Percentiles rank a stretch among this genome's conserved stretches.
Evolutionary conservation across 2,329 filamentous ascomycete species (phyloP).

Genomic region (Xylaria sp.): DNA sequence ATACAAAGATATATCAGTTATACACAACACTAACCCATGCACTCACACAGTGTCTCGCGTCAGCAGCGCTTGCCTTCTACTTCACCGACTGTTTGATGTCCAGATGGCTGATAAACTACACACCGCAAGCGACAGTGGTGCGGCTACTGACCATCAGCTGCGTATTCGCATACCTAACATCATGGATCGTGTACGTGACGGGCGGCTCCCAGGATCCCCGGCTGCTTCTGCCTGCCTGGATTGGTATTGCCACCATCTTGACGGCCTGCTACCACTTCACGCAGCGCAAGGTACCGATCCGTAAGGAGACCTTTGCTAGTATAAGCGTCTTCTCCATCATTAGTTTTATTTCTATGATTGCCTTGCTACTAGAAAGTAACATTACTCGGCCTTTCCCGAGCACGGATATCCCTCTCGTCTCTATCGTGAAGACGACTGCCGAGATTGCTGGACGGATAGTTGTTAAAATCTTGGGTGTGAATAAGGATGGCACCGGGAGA

Average conservation of each 20-base stretch:
- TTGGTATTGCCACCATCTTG: slow-evolving; percentile 78
- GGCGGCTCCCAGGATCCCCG: slow-evolving; percentile 77
- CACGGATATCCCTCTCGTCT: slow-evolving; percentile 50
- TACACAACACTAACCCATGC: slow-evolving; percentile 7
- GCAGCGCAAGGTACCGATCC: slow-evolving; percentile 81
- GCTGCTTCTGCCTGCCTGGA: slow-evolving; percentile 80
- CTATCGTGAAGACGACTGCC: slow-evolving; percentile 39
- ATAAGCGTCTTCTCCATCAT: slow-evolving; percentile 80
- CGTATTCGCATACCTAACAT: slow-evolving; percentile 79
- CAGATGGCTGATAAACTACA: slow-evolving; percentile 86
- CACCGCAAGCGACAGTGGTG: slow-evolving; percentile 81
- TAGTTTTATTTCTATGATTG: slow-evolving; percentile 80
- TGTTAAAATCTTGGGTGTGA: slow-evolving; percentile 47
- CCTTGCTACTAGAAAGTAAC: slow-evolving; percentile 74
- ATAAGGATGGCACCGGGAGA: slow-evolving; percentile 35
- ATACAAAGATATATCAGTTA: background rate
- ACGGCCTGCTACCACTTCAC: slow-evolving; percentile 81
- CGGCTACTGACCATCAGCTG: slow-evolving; percentile 80
- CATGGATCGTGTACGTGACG: slow-evolving; percentile 75
- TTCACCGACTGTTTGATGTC: slow-evolving; percentile 89
- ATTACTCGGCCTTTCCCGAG: slow-evolving; percentile 70
- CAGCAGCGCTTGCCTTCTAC: slow-evolving; percentile 82
- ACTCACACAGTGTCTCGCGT: slow-evolving; percentile 72
- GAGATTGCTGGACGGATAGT: slow-evolving; percentile 41
- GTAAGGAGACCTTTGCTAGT: slow-evolving; percentile 82